A percentile compares a stretch with the other conserved stretches of the same genome.
Evolutionary conservation across 768 basidiomycete genomes (phyloP).

Genomic region (Amanita brunnescens): DNA sequence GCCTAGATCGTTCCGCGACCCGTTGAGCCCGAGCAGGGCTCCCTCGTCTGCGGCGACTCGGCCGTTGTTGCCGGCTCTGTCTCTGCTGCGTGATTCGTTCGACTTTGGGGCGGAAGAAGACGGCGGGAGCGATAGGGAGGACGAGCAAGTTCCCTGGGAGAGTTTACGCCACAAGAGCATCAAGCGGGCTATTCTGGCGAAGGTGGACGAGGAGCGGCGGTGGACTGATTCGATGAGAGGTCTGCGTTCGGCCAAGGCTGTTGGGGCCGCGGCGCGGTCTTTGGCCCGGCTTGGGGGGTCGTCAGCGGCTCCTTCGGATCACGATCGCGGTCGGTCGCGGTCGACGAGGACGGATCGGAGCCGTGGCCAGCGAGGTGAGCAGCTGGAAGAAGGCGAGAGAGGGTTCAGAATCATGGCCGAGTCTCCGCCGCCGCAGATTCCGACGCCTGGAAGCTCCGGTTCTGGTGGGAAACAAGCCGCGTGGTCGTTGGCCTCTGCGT

Average conservation of each 20-base stretch:
- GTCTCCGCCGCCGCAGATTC: constrained; percentile 14
- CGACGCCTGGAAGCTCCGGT: not conserved
- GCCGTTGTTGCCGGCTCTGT: too few species aligned
- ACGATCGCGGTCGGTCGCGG: not conserved
- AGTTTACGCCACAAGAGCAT: constrained; percentile 42
- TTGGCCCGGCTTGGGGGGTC: too few species aligned
- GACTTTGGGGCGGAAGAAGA: not conserved
- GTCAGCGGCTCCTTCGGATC: too few species aligned
- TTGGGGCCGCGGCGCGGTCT: not conserved
- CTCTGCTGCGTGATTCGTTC: too few species aligned
- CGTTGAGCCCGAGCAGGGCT: too few species aligned
- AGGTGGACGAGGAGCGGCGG: constrained; percentile 26
- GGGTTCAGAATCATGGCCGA: constrained; percentile 20
- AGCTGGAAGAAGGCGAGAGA: constrained; percentile 16
- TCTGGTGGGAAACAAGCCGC: not conserved
- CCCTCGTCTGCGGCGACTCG: too few species aligned
- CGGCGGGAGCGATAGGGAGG: constrained; percentile 15
- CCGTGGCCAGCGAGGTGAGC: constrained; percentile 7
- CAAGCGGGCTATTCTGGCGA: constrained; percentile 39
- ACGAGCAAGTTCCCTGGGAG: constrained; percentile 28
- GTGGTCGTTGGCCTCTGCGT: constrained; percentile 1
- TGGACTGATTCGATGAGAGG: constrained; percentile 25
- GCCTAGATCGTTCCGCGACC: too few species aligned
- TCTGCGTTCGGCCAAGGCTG: constrained; percentile 12
- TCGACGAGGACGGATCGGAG: constrained; percentile 8